Evolutionary conservation across 75 land plant species (phyloP), one percentile per base, ranked within the genome.

Genomic region (Cunninghamia lanceolata): DNA sequence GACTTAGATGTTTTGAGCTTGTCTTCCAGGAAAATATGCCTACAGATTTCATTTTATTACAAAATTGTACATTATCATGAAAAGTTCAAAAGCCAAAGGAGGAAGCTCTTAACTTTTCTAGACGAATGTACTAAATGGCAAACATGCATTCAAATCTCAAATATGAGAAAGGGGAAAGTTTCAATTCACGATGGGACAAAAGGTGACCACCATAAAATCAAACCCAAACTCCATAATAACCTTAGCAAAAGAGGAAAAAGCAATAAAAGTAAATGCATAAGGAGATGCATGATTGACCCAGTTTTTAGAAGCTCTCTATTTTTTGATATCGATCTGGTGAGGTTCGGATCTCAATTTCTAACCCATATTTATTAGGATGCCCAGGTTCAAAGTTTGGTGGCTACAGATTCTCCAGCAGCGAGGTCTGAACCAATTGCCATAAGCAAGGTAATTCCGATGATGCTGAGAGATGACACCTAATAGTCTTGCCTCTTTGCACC

Each of bases 11-110:
- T 8, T 40, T 6, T 78, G 28, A 7, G 46, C 28, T 78, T 21
- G 81, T 78, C 81, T 78, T 78, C 45, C 81, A 78, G 10, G 2
- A 21, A 39, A 78, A 40, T 78, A 39, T 78, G 43, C 81, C 81
- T 35, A 78, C 43, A 17, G 25, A 38, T 21, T 74, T 78, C 7
- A 78, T 19, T 21, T 78, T 74, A 15, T 3, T 4, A 35, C 9
- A 8, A 36, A 74, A 74, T 15, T 35, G 15, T 14, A 36, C 35
- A 14, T 40, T 40, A 19, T 40, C 4, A 43, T 15, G 16, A 19
- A 35, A 15, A 4, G 28, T 19, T 38, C 16, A 15, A 39, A 78
- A 39, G 19, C 28, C 81, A 40, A 78, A 78, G 25, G 15, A 78
- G 13, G 39, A 11, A 73, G 36, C 3, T 34, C 15, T n/a, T 73